These are phyloP conservation scores for Trichoderma sp. DNA, from an alignment of 2,329 filamentous ascomycete species.

Conservation along the genomic window DNA sequence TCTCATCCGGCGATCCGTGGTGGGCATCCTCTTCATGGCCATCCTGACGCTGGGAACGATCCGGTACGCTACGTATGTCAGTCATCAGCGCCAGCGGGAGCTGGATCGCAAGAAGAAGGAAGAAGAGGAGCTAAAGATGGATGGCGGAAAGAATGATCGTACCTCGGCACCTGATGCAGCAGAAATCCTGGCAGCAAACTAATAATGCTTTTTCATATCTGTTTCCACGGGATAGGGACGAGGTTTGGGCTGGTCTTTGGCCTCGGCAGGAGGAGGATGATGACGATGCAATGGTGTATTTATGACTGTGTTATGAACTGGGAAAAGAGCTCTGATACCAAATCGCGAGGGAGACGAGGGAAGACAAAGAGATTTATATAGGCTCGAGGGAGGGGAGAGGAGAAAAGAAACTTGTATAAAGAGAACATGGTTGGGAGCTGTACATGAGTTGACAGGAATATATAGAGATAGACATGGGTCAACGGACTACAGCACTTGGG, in stretches of 20 bases:
- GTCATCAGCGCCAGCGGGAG: slow-evolving; percentile 49
- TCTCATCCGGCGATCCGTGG: slow-evolving; percentile 59
- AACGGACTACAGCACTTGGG: neutral
- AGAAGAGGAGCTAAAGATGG: slow-evolving; percentile 43
- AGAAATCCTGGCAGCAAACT: slow-evolving; percentile 55
- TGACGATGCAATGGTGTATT: neutral
- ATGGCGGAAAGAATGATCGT: slow-evolving; percentile 46
- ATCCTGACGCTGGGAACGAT: slow-evolving; percentile 58
- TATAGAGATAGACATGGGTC: neutral
- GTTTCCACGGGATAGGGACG: neutral
- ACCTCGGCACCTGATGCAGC: slow-evolving; percentile 51
- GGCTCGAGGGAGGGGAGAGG: neutral
- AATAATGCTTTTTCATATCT: slow-evolving; percentile 29
- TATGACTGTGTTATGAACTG: slow-evolving; percentile 14
- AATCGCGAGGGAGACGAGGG: neutral
- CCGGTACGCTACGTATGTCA: slow-evolving; percentile 57
- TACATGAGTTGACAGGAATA: neutral
- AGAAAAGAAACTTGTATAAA: neutral
- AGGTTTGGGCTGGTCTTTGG: slow-evolving; percentile 1
- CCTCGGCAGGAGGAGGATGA: neutral
- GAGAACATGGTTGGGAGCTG: neutral
- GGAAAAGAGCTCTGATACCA: slow-evolving; percentile 7
- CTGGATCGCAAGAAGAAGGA: slow-evolving; percentile 42
- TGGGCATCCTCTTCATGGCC: slow-evolving; percentile 65
- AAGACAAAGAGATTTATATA: neutral